Evolutionary conservation across 2,329 filamentous ascomycete genomes (phyloP).

Genomic region (Sporothrix brasiliensis): DNA sequence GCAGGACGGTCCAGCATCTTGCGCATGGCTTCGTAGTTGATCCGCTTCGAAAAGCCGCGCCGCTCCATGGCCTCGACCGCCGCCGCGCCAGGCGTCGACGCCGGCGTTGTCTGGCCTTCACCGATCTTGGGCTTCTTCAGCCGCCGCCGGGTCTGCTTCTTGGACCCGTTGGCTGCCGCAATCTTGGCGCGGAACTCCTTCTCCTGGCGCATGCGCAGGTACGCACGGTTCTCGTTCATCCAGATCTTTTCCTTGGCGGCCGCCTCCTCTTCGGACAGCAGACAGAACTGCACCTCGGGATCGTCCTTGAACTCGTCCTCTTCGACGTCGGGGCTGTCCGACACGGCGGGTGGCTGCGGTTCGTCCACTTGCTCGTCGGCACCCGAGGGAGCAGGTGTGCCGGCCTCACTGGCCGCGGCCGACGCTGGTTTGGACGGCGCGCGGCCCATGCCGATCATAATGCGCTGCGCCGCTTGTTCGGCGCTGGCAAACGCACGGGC

Average conservation of each 20-base stretch:
- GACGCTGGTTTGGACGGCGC: slow-evolving; percentile 4
- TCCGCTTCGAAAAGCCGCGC: slow-evolving; percentile 70
- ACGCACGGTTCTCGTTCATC: slow-evolving; percentile 94
- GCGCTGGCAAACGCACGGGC: slow-evolving; percentile 62
- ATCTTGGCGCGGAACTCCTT: slow-evolving; percentile 76
- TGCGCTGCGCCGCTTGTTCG: slow-evolving; percentile 52
- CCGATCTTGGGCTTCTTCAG: slow-evolving; percentile 62
- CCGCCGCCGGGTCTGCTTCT: slow-evolving; percentile 46
- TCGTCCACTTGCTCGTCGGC: background rate
- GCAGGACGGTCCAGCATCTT: slow-evolving; percentile 57
- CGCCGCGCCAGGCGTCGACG: slow-evolving; percentile 69
- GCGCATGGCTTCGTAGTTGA: slow-evolving; percentile 70
- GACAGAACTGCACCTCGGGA: slow-evolving; percentile 79
- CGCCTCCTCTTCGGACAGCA: slow-evolving; percentile 72
- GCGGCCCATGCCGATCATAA: slow-evolving; percentile 33
- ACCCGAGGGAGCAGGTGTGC: background rate
- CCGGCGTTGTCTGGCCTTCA: slow-evolving; percentile 67
- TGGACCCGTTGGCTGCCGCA: slow-evolving; percentile 41
- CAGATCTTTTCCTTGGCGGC: slow-evolving; percentile 88
- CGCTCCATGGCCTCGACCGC: slow-evolving; percentile 70
- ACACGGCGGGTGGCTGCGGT: slow-evolving; percentile 41
- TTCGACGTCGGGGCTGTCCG: slow-evolving; percentile 67
- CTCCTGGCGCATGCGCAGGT: slow-evolving; percentile 81
- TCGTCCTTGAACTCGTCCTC: slow-evolving; percentile 88
- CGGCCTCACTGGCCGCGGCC: slow-evolving; percentile 13